Percentiles rank a stretch among this genome's conserved stretches.
phyloP scores from a whole-genome alignment of 371 early-diverging fungal genomes.

The Parasitella parasitica region DNA sequence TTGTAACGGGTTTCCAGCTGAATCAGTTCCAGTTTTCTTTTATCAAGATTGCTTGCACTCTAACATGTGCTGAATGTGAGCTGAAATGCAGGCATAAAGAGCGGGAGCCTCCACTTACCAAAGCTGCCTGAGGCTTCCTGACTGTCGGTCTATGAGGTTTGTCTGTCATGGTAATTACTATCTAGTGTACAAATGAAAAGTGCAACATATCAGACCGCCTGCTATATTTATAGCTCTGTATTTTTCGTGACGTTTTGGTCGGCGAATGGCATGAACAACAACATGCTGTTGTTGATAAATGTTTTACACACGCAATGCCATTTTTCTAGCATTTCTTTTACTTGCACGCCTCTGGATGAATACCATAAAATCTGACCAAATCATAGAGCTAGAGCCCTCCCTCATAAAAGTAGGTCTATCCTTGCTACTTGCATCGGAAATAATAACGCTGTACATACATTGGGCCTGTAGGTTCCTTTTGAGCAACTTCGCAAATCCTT shows the following conservation, averaged over 20 bases:
- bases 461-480: constrained; percentile 71
- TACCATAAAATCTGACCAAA: constrained; percentile 73
- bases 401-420: constrained; percentile 71
- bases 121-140: not conserved
- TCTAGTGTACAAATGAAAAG: not conserved
- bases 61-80: not conserved
- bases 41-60: not conserved
- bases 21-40: constrained; percentile 22
- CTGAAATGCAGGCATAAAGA: not conserved
- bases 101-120: not conserved
- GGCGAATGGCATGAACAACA: not conserved
- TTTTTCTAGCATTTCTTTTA: not conserved
- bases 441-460: not conserved
- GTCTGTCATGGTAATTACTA: not conserved
- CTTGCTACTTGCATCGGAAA: not conserved
- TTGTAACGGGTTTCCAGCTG: constrained; percentile 28
- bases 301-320: not conserved
- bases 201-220: too few species aligned
- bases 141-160: not conserved
- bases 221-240: too few species aligned
- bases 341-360: constrained; percentile 68
- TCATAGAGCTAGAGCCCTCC: constrained; percentile 85
- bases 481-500: constrained; percentile 86
- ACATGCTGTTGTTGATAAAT: not conserved
- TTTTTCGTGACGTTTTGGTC: not conserved